Evolutionary conservation across 768 basidiomycete species (phyloP).

Genomic region (Thelephora ganbajun): DNA sequence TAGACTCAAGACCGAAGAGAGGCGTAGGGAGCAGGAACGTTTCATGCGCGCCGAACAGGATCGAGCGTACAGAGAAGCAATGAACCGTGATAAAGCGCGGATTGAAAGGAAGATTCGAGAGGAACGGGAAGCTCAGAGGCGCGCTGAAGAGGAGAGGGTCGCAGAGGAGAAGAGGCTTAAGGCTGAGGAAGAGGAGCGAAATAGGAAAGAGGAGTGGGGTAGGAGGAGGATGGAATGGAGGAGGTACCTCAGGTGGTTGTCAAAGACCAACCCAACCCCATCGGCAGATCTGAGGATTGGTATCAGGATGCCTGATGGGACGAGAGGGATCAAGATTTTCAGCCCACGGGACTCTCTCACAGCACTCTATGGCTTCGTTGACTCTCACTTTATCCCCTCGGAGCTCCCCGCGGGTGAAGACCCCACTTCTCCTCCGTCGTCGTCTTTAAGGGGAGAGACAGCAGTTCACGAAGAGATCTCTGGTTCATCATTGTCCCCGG

Average conservation of each 20-base stretch:
- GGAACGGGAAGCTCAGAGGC: conserved; percentile 25
- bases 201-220: conserved; percentile 13
- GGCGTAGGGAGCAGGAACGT: conserved; percentile 33
- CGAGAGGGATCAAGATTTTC: conserved; percentile 46
- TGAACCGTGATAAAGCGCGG: conserved; percentile 51
- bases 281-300: conserved; percentile 37
- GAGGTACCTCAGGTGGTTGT: conserved; percentile 28
- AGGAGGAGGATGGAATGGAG: conserved; percentile 37
- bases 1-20: conserved; percentile 36
- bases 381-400: conserved; percentile 38
- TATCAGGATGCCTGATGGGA: conserved; percentile 36
- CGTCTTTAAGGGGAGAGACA: conserved; percentile 14
- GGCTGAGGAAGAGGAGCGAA: conserved; percentile 23
- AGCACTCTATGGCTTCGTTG: conserved; percentile 61
- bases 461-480: conserved; percentile 23
- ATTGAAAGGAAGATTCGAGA: conserved; percentile 42
- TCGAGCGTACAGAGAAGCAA: conserved; percentile 55
- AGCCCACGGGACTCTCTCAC: conserved; percentile 34
- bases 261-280: conserved; percentile 21
- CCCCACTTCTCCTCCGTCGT: conserved; percentile 27
- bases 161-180: conserved; percentile 22
- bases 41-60: conserved; percentile 71
- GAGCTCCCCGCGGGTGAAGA: conserved; percentile 24
- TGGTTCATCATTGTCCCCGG: conserved; percentile 11
- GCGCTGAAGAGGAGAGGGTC: conserved; percentile 16